These are phyloP conservation scores for Aspergillus japonicus DNA, from an alignment of 2,329 filamentous ascomycete species.

Conservation along the genomic window DNA sequence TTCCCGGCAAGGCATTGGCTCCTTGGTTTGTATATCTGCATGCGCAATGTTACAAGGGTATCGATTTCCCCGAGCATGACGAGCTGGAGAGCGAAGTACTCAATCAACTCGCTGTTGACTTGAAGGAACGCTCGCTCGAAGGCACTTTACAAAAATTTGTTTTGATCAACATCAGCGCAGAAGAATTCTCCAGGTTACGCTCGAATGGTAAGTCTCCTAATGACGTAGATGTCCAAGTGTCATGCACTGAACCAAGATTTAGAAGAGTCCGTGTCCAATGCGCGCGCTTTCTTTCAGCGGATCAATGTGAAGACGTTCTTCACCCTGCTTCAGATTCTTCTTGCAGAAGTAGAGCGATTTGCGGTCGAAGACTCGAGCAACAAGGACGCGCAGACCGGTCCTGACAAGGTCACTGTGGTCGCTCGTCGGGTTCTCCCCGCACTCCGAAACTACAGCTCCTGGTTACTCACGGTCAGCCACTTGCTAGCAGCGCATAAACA, in stretches of 20 bases:
- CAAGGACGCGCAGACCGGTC: constrained; percentile 36
- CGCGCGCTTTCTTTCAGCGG: constrained; percentile 63
- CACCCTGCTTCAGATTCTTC: constrained; percentile 67
- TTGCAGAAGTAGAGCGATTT: constrained; percentile 65
- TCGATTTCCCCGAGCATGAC: constrained; percentile 69
- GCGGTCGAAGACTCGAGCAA: constrained; percentile 50
- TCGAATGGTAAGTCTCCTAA: constrained; percentile 52
- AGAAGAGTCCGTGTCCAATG: constrained; percentile 51
- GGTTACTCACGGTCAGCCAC: constrained; percentile 59
- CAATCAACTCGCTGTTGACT: constrained; percentile 69
- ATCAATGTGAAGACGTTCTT: constrained; percentile 78
- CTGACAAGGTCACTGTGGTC: constrained; percentile 57
- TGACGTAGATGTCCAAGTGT: background rate
- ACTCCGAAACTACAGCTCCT: constrained; percentile 66
- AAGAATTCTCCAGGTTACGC: constrained; percentile 66
- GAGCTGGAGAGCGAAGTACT: constrained; percentile 86
- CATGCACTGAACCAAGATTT: constrained; percentile 18
- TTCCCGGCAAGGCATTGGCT: constrained; percentile 59
- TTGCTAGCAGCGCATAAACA: constrained; percentile 54
- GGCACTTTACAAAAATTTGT: constrained; percentile 73
- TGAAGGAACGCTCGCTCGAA: constrained; percentile 67
- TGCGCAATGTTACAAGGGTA: constrained; percentile 76
- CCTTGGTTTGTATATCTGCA: constrained; percentile 86
- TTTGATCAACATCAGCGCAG: constrained; percentile 81
- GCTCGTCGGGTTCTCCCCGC: constrained; percentile 62